phyloP scores from a whole-genome alignment of 2,329 filamentous ascomycete species.

The Sporothrix humicola region DNA sequence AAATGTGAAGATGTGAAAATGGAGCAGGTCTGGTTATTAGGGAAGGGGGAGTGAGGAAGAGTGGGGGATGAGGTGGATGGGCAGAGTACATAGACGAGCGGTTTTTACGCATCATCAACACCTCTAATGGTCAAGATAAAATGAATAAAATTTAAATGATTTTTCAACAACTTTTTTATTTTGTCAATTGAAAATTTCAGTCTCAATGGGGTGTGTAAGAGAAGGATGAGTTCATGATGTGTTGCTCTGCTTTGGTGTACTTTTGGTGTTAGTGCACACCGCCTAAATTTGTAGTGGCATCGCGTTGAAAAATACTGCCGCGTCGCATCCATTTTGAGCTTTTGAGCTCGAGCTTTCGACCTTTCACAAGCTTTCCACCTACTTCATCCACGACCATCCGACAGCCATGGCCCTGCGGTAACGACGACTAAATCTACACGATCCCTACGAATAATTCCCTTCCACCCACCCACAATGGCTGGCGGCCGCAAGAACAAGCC shows the following conservation, averaged over 20 bases:
- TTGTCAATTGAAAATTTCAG: too few relatives aligned
- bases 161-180: too few relatives aligned
- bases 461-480: constrained; percentile 45
- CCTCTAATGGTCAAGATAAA: neutral
- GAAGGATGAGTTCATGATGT: neutral
- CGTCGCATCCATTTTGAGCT: constrained; percentile 15
- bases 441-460: too few relatives aligned
- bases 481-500: constrained; percentile 56
- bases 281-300: constrained; percentile 18
- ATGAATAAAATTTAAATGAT: too few relatives aligned
- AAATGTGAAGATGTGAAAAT: neutral
- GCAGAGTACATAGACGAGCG: neutral
- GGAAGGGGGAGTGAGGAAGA: neutral
- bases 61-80: neutral
- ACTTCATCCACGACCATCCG: neutral
- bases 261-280: constrained; percentile 20
- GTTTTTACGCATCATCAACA: neutral
- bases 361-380: neutral
- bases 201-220: too few relatives aligned
- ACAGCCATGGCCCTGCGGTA: neutral
- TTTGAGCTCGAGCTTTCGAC: neutral
- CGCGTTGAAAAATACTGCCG: constrained; percentile 21
- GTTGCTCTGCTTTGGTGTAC: neutral
- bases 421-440: neutral
- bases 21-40: neutral